A percentile compares a stretch with the other conserved stretches of the same genome.
phyloP scores from a whole-genome alignment of 2,329 filamentous ascomycete species.

The Beauveria caledonica region DNA sequence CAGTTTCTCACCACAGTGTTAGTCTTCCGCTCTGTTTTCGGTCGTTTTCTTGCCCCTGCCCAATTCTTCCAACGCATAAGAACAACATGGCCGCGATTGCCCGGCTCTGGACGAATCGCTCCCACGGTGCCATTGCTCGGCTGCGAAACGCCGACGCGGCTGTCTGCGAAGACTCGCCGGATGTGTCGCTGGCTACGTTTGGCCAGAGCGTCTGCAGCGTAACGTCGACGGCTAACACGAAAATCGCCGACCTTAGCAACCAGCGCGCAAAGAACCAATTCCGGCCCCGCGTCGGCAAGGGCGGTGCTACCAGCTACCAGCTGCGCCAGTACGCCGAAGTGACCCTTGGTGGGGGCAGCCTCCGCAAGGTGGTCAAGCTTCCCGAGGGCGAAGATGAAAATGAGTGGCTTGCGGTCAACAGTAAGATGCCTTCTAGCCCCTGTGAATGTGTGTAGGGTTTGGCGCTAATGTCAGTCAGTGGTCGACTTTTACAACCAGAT shows the following conservation, averaged over 20 bases:
- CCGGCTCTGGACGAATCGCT: slow-evolving; percentile 26
- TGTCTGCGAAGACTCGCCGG: slow-evolving; percentile 21
- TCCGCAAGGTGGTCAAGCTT: slow-evolving; percentile 92
- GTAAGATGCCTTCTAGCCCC: slow-evolving; percentile 39
- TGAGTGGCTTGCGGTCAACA: slow-evolving; percentile 97
- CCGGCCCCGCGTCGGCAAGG: slow-evolving; percentile 80
- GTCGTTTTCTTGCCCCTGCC: not conserved
- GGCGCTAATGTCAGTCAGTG: slow-evolving; percentile 45
- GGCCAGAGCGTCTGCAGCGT: slow-evolving; percentile 5
- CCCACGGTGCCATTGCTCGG: slow-evolving; percentile 23
- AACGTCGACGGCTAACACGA: slow-evolving; percentile 22
- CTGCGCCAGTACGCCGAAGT: slow-evolving; percentile 97
- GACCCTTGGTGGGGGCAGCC: slow-evolving; percentile 85
- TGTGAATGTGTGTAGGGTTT: not conserved
- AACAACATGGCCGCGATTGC: slow-evolving; percentile 16
- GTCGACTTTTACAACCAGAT: slow-evolving; percentile 99
- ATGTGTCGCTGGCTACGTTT: slow-evolving; percentile 4
- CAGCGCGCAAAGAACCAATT: slow-evolving; percentile 85
- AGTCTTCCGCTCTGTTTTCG: slow-evolving; percentile 18
- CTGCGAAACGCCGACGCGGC: slow-evolving; percentile 24
- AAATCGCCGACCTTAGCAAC: slow-evolving; percentile 48
- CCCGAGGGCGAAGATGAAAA: slow-evolving; percentile 97
- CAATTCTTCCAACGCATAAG: not conserved
- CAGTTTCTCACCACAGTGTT: slow-evolving; percentile 37
- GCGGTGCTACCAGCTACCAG: slow-evolving; percentile 81